Base-by-base conservation (phyloP, 2,329 filamentous ascomycete species). In the Cercospora beticola region DNA sequence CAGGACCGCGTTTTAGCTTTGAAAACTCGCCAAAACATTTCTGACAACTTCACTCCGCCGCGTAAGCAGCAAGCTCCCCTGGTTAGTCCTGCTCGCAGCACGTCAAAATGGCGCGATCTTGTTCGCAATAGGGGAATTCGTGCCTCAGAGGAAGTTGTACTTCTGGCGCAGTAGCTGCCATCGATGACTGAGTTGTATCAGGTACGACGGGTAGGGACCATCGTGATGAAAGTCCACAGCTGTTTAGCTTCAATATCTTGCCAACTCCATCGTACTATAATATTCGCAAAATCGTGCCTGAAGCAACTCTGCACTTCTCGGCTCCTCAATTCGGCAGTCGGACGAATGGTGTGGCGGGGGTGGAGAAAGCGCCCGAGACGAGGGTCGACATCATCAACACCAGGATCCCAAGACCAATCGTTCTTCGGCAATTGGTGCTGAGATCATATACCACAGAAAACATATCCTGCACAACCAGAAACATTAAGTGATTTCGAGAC, bases 281-380 rank as follows among this genome's bases (percentile, higher is more conserved):
- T 30, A 18, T 62, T 46, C 60, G 26, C 60, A 33, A 3, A 21
- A 0, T 49, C 60, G 21, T 62, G 60, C 60, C 43, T 12, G 7
- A 49, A 49, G 14, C 60, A 52, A 62, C 60, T 14, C 40, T 10
- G 43, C 60, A 30, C 14, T 56, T 56, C 36, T 30, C 52, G 63
- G 54, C 54, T 59, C 36, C 54, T 65, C 54, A 60, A 14, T 60
- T 65, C 63, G 63, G 63, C 63, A 65, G 31, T 59, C 63, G 52
- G 54, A 31, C 46, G 18, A 59, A 59, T 14, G 56, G 43, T 52
- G 36, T 31, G 36, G 63, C 54, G 62, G 63, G 18, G 46, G 16
- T 28, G 56, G 61, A 49, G 65, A 58, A 54, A 31, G 40, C 46
- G 54, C 52, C 16, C 26, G 56, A 49, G 40, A 62, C 62, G 60